Percentiles rank a stretch among this genome's conserved stretches.
These are phyloP conservation scores for Didymellaceae sp. DNA, from an alignment of 2,329 filamentous ascomycete genomes.

Conservation along the genomic window DNA sequence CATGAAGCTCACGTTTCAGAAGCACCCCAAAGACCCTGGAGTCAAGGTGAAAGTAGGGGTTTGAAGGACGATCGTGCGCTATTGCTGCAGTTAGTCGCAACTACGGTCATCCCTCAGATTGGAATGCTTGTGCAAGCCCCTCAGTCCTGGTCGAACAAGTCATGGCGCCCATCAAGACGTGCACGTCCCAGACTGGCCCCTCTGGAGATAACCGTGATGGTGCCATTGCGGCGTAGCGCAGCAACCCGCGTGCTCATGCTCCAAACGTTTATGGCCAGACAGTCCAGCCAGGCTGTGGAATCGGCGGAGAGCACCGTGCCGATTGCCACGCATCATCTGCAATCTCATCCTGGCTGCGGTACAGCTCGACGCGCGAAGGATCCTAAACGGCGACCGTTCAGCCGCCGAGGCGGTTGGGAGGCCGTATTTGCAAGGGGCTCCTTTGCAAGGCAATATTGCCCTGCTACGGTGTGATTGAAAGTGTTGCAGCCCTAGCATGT, in stretches of 20 bases:
- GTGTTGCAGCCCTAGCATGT: not conserved
- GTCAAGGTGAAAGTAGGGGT: not conserved
- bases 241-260: not conserved
- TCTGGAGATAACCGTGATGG: not conserved
- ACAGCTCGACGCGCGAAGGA: constrained; percentile 5
- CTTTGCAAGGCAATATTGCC: constrained; percentile 11
- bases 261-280: not conserved
- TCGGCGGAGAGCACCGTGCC: not conserved
- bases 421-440: constrained; percentile 1
- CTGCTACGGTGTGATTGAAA: too few relatives aligned
- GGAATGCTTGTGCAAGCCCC: constrained; percentile 3
- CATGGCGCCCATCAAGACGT: not conserved
- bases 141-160: not conserved
- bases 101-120: not conserved
- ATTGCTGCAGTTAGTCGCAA: not conserved
- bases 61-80: not conserved
- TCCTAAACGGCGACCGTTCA: constrained; percentile 1
- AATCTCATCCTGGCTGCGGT: not conserved
- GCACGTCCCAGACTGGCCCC: not conserved
- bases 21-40: not conserved
- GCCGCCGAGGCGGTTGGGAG: not conserved
- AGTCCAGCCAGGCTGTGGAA: not conserved
- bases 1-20: not conserved
- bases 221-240: constrained; percentile 9
- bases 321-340: constrained; percentile 6